A percentile compares a stretch with the other conserved stretches of the same genome.
Conservation (phyloP, 805 yeast species). For the Ascoidea asiatica region DNA sequence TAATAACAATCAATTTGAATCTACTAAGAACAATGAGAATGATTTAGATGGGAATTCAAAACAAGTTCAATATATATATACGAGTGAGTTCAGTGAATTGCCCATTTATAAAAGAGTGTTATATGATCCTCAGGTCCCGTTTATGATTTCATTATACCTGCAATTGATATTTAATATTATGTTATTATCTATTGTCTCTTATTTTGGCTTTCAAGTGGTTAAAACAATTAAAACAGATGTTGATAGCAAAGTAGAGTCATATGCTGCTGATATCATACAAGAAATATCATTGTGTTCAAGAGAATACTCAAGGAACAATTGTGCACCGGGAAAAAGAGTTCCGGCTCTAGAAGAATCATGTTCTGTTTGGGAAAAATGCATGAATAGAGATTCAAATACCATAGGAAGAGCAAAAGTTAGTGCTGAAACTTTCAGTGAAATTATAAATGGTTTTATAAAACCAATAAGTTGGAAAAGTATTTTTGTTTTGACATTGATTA, state of each 20-base stretch:
- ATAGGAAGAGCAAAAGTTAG: constrained; percentile 60
- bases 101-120: constrained; percentile 8
- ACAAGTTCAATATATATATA: neutral
- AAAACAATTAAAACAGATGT: constrained; percentile 56
- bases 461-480: constrained; percentile 63
- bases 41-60: constrained; percentile 1
- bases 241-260: constrained; percentile 49
- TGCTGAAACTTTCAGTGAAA: constrained; percentile 75
- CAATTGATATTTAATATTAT: constrained; percentile 48
- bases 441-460: constrained; percentile 59
- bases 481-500: constrained; percentile 28
- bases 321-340: constrained; percentile 48
- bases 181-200: constrained; percentile 36
- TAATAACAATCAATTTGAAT: neutral
- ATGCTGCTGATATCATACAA: constrained; percentile 42
- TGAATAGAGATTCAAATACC: constrained; percentile 59
- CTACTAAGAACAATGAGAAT: constrained; percentile 8
- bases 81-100: constrained; percentile 3
- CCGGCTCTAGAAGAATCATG: constrained; percentile 69
- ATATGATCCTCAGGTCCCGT: constrained; percentile 37
- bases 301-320: constrained; percentile 59
- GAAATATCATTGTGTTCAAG: constrained; percentile 59
- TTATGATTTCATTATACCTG: constrained; percentile 44
- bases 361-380: constrained; percentile 65
- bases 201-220: constrained; percentile 35